These are phyloP conservation scores for Trichosanthes cucumerina DNA, from an alignment of 306 rosid species.

Conservation along the genomic window DNA sequence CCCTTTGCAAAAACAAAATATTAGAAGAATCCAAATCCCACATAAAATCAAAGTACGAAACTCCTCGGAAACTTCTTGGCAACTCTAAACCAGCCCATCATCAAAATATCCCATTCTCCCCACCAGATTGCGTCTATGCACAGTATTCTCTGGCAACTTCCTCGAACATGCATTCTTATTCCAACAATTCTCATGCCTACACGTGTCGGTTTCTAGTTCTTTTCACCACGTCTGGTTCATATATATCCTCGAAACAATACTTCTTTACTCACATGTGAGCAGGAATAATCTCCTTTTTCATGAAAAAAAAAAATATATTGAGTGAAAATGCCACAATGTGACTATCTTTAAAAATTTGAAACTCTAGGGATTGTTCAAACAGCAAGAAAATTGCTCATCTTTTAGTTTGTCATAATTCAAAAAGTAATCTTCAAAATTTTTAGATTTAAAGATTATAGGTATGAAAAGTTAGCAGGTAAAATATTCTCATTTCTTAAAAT, in stretches of 20 bases:
- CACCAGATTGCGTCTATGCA: not conserved
- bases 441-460: not conserved
- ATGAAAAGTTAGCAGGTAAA: not conserved
- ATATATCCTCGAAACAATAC: no score
- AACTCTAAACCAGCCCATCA: not conserved
- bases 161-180: not conserved
- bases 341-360: no score
- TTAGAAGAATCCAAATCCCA: not conserved
- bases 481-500: no score
- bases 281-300: no score
- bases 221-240: not conserved
- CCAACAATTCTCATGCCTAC: not conserved
- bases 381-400: not conserved
- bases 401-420: no score
- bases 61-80: not conserved
- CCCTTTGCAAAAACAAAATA: not conserved
- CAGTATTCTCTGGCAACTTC: not conserved
- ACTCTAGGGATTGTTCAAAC: no score
- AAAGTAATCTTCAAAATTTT: not conserved
- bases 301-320: no score
- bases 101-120: not conserved
- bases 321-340: no score
- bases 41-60: slow-evolving; percentile 3
- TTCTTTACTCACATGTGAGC: no score
- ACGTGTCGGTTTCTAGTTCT: not conserved